phyloP scores from a whole-genome alignment of 495 filamentous ascomycete genomes.

The Daldinia caldariorum region DNA sequence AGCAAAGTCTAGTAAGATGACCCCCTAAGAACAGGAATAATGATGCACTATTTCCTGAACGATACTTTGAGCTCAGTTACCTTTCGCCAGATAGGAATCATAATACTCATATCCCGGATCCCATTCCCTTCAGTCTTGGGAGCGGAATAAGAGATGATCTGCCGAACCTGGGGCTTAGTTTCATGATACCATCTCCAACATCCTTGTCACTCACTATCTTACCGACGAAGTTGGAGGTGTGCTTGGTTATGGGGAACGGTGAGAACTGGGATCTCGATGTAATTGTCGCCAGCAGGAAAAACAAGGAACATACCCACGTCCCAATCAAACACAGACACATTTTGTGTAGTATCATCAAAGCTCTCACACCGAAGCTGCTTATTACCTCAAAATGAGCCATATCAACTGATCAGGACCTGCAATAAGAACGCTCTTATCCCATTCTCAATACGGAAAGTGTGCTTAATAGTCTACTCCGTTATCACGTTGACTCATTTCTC shows the following conservation, averaged over 20 bases:
- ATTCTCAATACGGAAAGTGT: constrained; percentile 7
- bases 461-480: not conserved
- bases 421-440: constrained; percentile 13
- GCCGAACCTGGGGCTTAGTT: not conserved
- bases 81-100: not conserved
- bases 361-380: constrained; percentile 15
- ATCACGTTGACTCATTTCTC: not conserved
- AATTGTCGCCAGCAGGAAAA: constrained; percentile 7
- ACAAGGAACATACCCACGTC: constrained; percentile 5
- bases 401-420: constrained; percentile 5
- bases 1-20: not conserved
- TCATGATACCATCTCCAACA: not conserved
- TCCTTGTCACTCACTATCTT: constrained; percentile 10
- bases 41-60: not conserved
- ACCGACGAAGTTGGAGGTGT: constrained; percentile 14
- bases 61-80: not conserved
- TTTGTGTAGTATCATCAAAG: constrained; percentile 5
- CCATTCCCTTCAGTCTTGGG: not conserved
- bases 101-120: not conserved
- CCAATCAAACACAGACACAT: constrained; percentile 41
- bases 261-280: constrained; percentile 1
- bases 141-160: not conserved
- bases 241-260: not conserved
- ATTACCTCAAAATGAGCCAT: constrained; percentile 11
- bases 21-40: not conserved